phyloP scores from a whole-genome alignment of 176 grass and related monocot genomes.

The Bothriochloa decipiens region DNA sequence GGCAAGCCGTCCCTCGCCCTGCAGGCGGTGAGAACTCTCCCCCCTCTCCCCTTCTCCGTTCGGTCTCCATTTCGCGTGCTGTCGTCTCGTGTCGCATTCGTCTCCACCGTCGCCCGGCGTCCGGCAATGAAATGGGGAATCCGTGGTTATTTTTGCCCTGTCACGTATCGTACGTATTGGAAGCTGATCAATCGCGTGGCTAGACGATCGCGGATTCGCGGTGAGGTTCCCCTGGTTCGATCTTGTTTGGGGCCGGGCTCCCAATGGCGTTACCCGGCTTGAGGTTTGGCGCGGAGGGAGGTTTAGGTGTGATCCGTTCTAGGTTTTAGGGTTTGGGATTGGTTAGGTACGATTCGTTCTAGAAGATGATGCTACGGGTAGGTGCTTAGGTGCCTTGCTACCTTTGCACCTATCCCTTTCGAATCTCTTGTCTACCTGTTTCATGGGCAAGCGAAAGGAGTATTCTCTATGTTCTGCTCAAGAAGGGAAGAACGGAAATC shows the following conservation, averaged over 20 bases:
- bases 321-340: slow-evolving; percentile 46
- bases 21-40: slow-evolving; percentile 62
- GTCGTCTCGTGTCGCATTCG: background rate
- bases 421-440: background rate
- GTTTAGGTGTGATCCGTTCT: slow-evolving; percentile 39
- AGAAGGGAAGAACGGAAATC: background rate
- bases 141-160: background rate
- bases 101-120: background rate
- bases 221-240: background rate
- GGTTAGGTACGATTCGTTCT: slow-evolving; percentile 23
- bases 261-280: slow-evolving; percentile 7
- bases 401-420: slow-evolving; percentile 30
- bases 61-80: slow-evolving; percentile 32
- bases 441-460: slow-evolving; percentile 12
- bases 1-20: slow-evolving; percentile 84
- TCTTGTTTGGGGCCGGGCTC: background rate
- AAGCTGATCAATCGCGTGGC: slow-evolving; percentile 22
- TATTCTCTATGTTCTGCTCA: background rate
- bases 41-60: background rate
- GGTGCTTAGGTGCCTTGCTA: slow-evolving; percentile 21
- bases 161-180: background rate
- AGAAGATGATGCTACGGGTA: slow-evolving; percentile 23
- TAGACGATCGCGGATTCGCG: slow-evolving; percentile 14
- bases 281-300: slow-evolving; percentile 6
- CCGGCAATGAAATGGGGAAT: background rate